A percentile compares a stretch with the other conserved stretches of the same genome.
phyloP scores from a whole-genome alignment of 1,284 basidiomycete genomes.

The Puccinia triticina region DNA sequence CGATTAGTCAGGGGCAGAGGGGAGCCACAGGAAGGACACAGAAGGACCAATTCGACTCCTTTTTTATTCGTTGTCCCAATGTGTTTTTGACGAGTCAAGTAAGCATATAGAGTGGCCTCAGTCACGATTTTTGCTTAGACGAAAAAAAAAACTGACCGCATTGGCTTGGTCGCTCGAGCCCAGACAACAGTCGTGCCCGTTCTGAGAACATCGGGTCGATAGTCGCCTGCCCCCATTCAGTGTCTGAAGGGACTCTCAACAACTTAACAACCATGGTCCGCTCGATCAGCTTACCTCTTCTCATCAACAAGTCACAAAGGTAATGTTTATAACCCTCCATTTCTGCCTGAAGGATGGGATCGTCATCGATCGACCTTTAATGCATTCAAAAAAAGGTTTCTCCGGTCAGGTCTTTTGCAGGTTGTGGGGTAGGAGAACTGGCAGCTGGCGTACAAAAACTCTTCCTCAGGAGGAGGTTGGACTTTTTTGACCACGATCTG shows the following conservation, averaged over 20 bases:
- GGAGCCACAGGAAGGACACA: background rate
- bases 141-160: constrained; percentile 11
- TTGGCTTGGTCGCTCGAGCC: constrained; percentile 13
- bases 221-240: background rate
- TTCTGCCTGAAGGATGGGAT: constrained; percentile 24
- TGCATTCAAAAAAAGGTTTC: background rate
- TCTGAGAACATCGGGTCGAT: background rate
- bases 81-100: background rate
- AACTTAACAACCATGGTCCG: constrained; percentile 36
- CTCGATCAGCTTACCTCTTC: constrained; percentile 31
- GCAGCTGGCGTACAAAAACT: background rate
- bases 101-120: background rate
- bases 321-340: constrained; percentile 42
- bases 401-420: background rate
- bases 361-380: background rate
- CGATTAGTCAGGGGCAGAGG: background rate
- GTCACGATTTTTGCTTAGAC: background rate
- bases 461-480: background rate
- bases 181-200: constrained; percentile 30
- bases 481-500: constrained; percentile 1
- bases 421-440: too few relatives aligned
- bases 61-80: background rate
- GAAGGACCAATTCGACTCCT: constrained; percentile 9
- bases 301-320: constrained; percentile 39
- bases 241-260: constrained; percentile 20